Base-by-base conservation (phyloP, 2,329 filamentous ascomycete species). In the Botryosphaeria dothidea region DNA sequence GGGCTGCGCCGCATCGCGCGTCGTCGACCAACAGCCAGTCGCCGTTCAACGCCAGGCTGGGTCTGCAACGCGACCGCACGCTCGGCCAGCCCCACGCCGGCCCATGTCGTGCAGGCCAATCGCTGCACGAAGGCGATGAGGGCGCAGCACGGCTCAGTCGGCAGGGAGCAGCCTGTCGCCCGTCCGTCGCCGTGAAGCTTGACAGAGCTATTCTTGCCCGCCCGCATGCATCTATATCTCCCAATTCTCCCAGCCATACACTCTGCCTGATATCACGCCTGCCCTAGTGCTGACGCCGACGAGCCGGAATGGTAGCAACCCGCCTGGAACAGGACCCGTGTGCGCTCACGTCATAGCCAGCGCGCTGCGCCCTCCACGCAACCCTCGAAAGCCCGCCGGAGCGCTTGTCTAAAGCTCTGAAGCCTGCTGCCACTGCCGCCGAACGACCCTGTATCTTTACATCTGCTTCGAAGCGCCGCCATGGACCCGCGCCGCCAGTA, bases 21-120 rank as follows among this genome's bases (percentile, higher is more conserved):
- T 56, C 52, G 52, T 29, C 34, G 15, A 13, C 36, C 34, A 43
- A 29, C 52, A 43, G 52, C 52, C 52, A 57, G 19, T 43, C 52
- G 52, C 36, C 36, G 21, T 17, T 23, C 6, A 17, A 9, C 52
- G 38, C 34, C 36, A 19, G 8, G 19, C 52, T 36, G 52, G 19
- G 19, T 25, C 52, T 56, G 51, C 51, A 41, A 56, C 51, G 54
- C 38, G 54, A 45, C 54, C 54, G 21, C 9, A 27, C 13, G 36
- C 17, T 23, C 54, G 27, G 41, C 41, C 56, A 60, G 56, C 56
- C 56, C 56, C 56, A 60, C 56, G 41, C 56, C 1, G 13, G 54
- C 41, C 25, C 41, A 60, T 60, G 41, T 60, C 41, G 56, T 60
- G 38, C 38, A 60, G 56, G 38, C 56, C 56, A 60, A 60, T 60